phyloP scores from a whole-genome alignment of 2,329 filamentous ascomycete species.

The Hypoxylon sp. region DNA sequence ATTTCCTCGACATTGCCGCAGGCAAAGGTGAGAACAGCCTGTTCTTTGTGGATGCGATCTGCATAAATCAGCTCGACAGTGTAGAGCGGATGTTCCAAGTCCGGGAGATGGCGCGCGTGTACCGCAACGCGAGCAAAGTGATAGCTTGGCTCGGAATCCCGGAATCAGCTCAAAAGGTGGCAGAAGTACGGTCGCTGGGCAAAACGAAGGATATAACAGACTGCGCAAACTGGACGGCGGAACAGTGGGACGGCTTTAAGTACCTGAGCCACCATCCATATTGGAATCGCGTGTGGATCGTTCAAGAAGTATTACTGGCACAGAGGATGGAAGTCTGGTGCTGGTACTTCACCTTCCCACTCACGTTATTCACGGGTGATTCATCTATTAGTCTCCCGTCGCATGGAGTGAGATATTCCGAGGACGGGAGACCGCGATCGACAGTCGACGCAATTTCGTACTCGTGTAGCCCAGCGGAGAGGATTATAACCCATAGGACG shows the following conservation, averaged over 20 bases:
- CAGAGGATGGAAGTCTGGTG: slow-evolving; percentile 35
- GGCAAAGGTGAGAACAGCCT: slow-evolving; percentile 22
- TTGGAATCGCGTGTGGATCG: slow-evolving; percentile 43
- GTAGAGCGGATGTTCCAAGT: slow-evolving; percentile 33
- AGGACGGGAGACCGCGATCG: slow-evolving; percentile 10
- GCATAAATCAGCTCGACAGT: slow-evolving; percentile 37
- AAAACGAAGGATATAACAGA: neutral
- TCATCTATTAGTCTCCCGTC: neutral
- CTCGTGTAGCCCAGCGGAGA: slow-evolving; percentile 31
- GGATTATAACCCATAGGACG: slow-evolving; percentile 27
- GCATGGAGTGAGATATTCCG: slow-evolving; percentile 1
- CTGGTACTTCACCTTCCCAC: slow-evolving; percentile 36
- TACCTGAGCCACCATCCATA: slow-evolving; percentile 40
- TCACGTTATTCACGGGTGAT: slow-evolving; percentile 22
- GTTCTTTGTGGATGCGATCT: slow-evolving; percentile 43
- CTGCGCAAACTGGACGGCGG: slow-evolving; percentile 17
- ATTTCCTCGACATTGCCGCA: slow-evolving; percentile 29
- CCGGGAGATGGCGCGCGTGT: slow-evolving; percentile 34
- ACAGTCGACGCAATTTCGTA: slow-evolving; percentile 7
- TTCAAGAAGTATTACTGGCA: slow-evolving; percentile 42
- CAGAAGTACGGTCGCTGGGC: slow-evolving; percentile 22
- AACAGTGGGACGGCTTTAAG: slow-evolving; percentile 31
- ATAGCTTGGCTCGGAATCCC: slow-evolving; percentile 36
- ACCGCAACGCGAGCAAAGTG: slow-evolving; percentile 31
- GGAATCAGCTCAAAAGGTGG: neutral